Conservation (phyloP, 176 grass and related monocot genomes). For the Cocos nucifera region DNA sequence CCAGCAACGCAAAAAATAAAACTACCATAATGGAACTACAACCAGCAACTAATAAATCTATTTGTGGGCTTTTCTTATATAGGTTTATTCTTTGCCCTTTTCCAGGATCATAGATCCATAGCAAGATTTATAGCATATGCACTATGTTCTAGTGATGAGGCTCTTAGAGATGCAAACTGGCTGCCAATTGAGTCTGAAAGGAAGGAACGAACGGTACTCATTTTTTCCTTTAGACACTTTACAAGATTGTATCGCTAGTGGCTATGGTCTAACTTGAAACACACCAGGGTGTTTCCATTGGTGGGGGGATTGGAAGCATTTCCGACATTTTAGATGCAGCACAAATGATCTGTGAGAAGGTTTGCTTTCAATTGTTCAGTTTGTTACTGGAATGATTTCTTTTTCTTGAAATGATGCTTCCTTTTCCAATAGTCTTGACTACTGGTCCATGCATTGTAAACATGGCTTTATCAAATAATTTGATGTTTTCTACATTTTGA, state of each 20-base stretch:
- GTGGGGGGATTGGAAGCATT: conserved; percentile 86
- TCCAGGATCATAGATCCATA: conserved; percentile 79
- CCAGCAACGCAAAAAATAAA: too few relatives aligned
- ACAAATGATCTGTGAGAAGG: conserved; percentile 75
- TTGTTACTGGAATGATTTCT: background rate
- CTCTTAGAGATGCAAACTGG: conserved; percentile 84
- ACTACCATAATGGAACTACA: too few relatives aligned
- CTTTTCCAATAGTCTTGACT: background rate
- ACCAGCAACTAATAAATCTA: too few relatives aligned
- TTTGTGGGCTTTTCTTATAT: background rate
- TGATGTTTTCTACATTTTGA: conserved; percentile 9
- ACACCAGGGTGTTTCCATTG: conserved; percentile 84
- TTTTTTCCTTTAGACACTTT: conserved; percentile 5
- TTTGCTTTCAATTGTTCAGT: conserved; percentile 15
- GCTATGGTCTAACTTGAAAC: conserved; percentile 18
- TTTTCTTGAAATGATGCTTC: background rate
- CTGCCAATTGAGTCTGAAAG: conserved; percentile 44
- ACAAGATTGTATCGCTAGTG: background rate
- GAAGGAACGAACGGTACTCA: conserved; percentile 74
- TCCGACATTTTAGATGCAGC: conserved; percentile 76
- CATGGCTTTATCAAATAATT: background rate
- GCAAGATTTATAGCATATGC: conserved; percentile 84
- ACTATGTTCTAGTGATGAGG: conserved; percentile 86
- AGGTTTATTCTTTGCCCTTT: conserved; percentile 28
- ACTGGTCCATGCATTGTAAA: background rate